These are phyloP conservation scores for Barnettozyma salicaria DNA, from an alignment of 805 yeast species.

Conservation along the genomic window DNA sequence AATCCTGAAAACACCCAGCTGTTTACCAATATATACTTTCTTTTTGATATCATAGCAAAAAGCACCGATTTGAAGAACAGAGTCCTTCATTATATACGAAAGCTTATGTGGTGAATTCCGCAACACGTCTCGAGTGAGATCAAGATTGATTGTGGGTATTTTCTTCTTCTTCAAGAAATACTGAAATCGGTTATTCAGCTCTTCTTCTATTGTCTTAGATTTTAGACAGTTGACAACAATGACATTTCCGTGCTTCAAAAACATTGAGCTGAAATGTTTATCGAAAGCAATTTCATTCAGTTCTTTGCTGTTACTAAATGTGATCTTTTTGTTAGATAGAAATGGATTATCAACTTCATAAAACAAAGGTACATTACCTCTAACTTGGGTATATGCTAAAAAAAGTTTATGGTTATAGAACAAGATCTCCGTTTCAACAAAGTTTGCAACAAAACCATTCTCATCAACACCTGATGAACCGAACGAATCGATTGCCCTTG, in stretches of 20 bases:
- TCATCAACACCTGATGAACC: constrained; percentile 87
- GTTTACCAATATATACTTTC: constrained; percentile 64
- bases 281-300: constrained; percentile 86
- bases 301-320: constrained; percentile 69
- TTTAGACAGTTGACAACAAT: constrained; percentile 71
- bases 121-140: constrained; percentile 31
- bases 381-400: constrained; percentile 74
- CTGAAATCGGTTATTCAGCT: constrained; percentile 55
- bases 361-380: constrained; percentile 91
- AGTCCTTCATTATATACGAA: constrained; percentile 52
- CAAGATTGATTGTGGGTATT: constrained; percentile 33
- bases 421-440: constrained; percentile 83
- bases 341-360: constrained; percentile 84
- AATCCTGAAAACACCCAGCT: constrained; percentile 83
- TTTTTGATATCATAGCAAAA: constrained; percentile 62
- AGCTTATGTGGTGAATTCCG: constrained; percentile 33
- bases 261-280: constrained; percentile 67
- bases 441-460: constrained; percentile 87
- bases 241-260: constrained; percentile 75
- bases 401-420: constrained; percentile 42
- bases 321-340: constrained; percentile 72
- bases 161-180: constrained; percentile 40
- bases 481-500: constrained; percentile 73
- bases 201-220: constrained; percentile 67
- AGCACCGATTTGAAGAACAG: constrained; percentile 78